Evolutionary conservation across 441 rosid species (phyloP), one percentile per base, ranked within the genome.

Genomic region (Euphorbia corollata): DNA sequence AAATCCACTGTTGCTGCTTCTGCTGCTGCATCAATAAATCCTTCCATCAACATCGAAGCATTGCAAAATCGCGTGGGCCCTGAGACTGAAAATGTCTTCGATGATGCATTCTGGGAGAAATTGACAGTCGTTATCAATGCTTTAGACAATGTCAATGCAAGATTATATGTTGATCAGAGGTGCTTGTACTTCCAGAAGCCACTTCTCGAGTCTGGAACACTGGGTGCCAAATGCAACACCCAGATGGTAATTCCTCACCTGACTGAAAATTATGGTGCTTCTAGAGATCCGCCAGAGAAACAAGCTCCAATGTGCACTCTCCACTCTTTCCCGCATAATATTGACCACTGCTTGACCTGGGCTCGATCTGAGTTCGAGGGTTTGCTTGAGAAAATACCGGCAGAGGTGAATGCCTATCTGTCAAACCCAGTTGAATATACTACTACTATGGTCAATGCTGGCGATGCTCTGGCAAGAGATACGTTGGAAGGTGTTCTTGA

Each of bases 251-350:
- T 92, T 79, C 95, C 96, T 36, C 96, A 90, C 76, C 78, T 90
- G 36, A 90, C 98, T 27, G 98, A 92, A 77, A 92, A 92, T 63
- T 92, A 92, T 74, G 98, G 98, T 50, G 98, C 98, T 55, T 92
- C 98, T 66, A 80, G 95, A 71, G 98, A 92, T 50, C 98, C 95
- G 41, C 98, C 98, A 3, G 98, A 92, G 87, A 92, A 84, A 76
- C 96, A 92, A 79, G 96, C 98, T 16, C 98, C 98, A 16, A 92
- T 92, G 95, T 92, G 96, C 80, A 92, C 98, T 5, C 87, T 92
- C 69, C 98, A 92, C 65, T 92, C 98, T 0, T 92, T 92, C 73
- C 98, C 98, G 2, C 98, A 92, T 79, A 92, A 92, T 72, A 92
- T 92, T 67, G 98, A 92, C 71, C 98, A 92, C 75, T 92, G 97